Percentiles rank a stretch among this genome's conserved stretches.
Evolutionary conservation across 73 alveolate genomes (phyloP).

Genomic region (Symbiodinium natans): DNA sequence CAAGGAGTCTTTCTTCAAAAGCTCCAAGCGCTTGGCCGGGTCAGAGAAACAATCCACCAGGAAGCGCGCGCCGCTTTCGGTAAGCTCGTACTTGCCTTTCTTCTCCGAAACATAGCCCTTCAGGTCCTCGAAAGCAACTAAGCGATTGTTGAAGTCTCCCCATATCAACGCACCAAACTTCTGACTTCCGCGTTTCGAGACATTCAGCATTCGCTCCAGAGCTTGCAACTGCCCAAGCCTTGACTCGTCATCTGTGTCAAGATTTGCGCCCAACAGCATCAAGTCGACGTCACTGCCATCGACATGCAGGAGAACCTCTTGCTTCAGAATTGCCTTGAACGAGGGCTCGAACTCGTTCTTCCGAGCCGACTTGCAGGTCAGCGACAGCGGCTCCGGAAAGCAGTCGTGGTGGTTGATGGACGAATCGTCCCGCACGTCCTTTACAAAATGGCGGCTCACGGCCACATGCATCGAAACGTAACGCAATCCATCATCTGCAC

Average conservation of each 20-base stretch:
- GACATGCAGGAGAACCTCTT: slow-evolving; percentile 12
- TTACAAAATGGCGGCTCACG: not conserved
- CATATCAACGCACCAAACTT: not conserved
- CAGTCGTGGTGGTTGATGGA: slow-evolving; percentile 5
- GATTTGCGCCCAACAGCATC: slow-evolving; percentile 22
- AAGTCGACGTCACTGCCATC: slow-evolving; percentile 19
- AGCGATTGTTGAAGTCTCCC: slow-evolving; percentile 42
- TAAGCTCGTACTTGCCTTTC: not conserved
- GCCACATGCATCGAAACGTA: slow-evolving; percentile 37
- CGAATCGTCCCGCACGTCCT: not conserved
- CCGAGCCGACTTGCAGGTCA: slow-evolving; percentile 26
- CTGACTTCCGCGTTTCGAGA: not conserved
- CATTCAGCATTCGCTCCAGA: slow-evolving; percentile 23
- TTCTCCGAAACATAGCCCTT: not conserved
- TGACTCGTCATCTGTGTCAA: slow-evolving; percentile 18
- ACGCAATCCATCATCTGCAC: not conserved
- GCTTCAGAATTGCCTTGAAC: slow-evolving; percentile 10
- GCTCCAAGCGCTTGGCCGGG: slow-evolving; percentile 15
- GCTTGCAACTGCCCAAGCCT: slow-evolving; percentile 33
- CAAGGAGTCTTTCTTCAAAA: slow-evolving; percentile 39
- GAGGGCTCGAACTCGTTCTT: slow-evolving; percentile 27
- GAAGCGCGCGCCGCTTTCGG: slow-evolving; percentile 1
- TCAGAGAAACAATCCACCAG: not conserved
- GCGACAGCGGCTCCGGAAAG: slow-evolving; percentile 29
- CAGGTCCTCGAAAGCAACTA: slow-evolving; percentile 21